Evolutionary conservation across 73 alveolate species (phyloP), one percentile per base, ranked within the genome.

Genomic region (Stentor coeruleus): DNA sequence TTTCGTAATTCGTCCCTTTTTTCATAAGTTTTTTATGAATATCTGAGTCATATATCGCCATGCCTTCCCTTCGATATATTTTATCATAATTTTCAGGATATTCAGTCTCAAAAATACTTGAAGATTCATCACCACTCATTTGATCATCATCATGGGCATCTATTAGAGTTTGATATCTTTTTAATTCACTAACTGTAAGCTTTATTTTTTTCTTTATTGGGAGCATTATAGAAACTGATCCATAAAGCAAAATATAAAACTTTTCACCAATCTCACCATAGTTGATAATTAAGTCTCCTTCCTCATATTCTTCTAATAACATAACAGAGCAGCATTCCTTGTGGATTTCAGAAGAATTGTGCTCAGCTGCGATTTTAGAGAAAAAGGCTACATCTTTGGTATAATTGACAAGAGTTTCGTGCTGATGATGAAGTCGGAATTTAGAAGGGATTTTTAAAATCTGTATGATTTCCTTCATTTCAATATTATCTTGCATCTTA

Each of bases 351-450:
- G 79, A 66, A 1, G 79, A 66, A 20, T 66, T 66, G 11, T 66
- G 79, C 33, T 66, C 79, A 28, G n/a, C 79, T 28, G 79, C 33
- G n/a, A 66, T 66, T 66, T 66, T 66, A 20, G n/a, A 28, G 37
- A 66, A 66, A 66, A 66, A 66, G 42, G n/a, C 36, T 66, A 66
- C 37, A 28, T 66, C 33, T 2, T 37, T 28, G 2, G 79, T 66
- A 20, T 28, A 31, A 26, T 37, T 15, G n/a, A 66, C 37, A 66
- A 66, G 79, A 26, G 11, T 14, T 0, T 20, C 79, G 33, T 14
- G n/a, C n/a, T 66, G 40, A 37, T 26, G n/a, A 11, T 66, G 26
- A 26, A 37, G 20, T 20, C 79, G 79, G 33, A 66, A 26, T 2
- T 33, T 66, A 0, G 41, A 2, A 66, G 79, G 41, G 14, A 66